Base-by-base conservation (phyloP, 306 rosid genomes). In the Vicia villosa region DNA sequence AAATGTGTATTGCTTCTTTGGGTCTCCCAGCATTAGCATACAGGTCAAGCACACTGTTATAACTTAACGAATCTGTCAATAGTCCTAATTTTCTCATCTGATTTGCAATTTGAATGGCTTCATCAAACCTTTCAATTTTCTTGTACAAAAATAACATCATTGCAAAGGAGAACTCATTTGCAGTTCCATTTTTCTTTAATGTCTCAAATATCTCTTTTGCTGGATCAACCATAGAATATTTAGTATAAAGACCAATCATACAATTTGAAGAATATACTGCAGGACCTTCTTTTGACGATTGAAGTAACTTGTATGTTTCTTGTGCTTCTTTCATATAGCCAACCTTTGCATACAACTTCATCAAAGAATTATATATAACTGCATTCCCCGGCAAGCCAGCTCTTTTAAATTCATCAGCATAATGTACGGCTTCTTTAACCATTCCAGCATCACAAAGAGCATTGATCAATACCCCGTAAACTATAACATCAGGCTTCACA, bases 141-240 rank as follows among this genome's bases (percentile, higher is more conserved):
- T 88, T 93, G 66, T 86, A 86, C 91, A 93, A 82, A 63, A 89
- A 78, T 69, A 93, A 62, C 94, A 93, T 90, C 97, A 85, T 90
- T 21, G 96, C 84, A 54, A 52, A 85, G n/a, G 98, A 80, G 60
- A 88, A 93, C 80, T 90, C 98, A 59, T 90, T 93, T 20, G 94
- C 98, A 49, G 72, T 73, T 47, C 86, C 84, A 46, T 78, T 82
- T 55, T 66, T 71, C 83, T 85, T 86, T 81, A 90, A 71, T 68
- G 77, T 58, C 74, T 86, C 84, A 8, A 90, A 88, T 70, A 93
- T 86, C 74, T 81, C 82, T 73, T 85, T 80, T 56, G 94, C 94
- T 76, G 87, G 84, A 64, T 84, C 74, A 64, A 88, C 91, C 97
- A 86, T 85, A 12, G 88, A 85, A 10, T 74, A 90, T 74, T 80